A percentile compares a stretch with the other conserved stretches of the same genome.
phyloP scores from a whole-genome alignment of 2,329 filamentous ascomycete genomes.

The Sclerotinia subarctica region DNA sequence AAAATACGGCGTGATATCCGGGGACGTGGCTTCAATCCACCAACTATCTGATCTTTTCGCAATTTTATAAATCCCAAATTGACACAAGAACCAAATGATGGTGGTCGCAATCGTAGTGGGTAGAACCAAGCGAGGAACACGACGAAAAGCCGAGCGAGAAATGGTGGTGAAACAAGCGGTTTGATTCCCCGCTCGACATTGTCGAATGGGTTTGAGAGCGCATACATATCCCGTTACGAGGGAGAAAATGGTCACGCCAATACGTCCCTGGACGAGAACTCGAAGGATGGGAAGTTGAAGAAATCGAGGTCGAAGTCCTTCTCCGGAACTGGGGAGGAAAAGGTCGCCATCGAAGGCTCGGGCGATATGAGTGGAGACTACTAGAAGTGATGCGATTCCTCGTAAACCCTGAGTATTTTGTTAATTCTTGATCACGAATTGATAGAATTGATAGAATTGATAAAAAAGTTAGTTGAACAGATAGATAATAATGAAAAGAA shows the following conservation, averaged over 20 bases:
- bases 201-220: slow-evolving; percentile 57
- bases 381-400: slow-evolving; percentile 52
- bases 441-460: background rate
- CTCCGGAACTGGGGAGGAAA: slow-evolving; percentile 47
- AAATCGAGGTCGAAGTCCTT: slow-evolving; percentile 46
- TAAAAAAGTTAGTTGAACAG: background rate
- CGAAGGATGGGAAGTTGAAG: slow-evolving; percentile 59
- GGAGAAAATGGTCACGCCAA: slow-evolving; percentile 65
- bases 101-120: slow-evolving; percentile 54
- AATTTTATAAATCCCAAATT: slow-evolving; percentile 56
- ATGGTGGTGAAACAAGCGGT: slow-evolving; percentile 53
- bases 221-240: slow-evolving; percentile 64
- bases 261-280: slow-evolving; percentile 57
- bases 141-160: slow-evolving; percentile 55
- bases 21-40: slow-evolving; percentile 54
- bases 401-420: slow-evolving; percentile 48
- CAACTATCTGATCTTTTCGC: slow-evolving; percentile 56
- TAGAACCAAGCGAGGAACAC: slow-evolving; percentile 56
- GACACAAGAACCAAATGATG: slow-evolving; percentile 53
- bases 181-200: slow-evolving; percentile 52
- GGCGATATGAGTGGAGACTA: slow-evolving; percentile 53
- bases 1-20: slow-evolving; percentile 43
- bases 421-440: slow-evolving; percentile 4
- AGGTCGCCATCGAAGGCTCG: slow-evolving; percentile 51
- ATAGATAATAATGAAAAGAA: background rate